phyloP scores from a whole-genome alignment of 805 yeast genomes.

The Myxozyma sirexii region DNA sequence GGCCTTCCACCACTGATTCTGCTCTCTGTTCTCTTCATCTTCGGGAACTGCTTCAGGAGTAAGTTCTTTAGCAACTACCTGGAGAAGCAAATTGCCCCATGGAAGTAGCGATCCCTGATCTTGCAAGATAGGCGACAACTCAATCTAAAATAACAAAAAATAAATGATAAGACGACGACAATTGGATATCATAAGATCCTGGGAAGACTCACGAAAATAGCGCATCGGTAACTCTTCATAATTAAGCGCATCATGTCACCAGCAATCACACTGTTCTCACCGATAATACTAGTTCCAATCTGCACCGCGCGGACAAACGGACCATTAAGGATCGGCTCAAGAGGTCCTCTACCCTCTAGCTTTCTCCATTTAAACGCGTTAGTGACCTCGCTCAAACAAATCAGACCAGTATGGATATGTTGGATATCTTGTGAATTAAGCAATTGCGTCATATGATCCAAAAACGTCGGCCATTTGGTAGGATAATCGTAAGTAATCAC shows the following conservation, averaged over 20 bases:
- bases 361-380: conserved; percentile 71
- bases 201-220: conserved; percentile 49
- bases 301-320: conserved; percentile 68
- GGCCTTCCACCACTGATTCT: conserved; percentile 68
- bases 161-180: too few relatives aligned
- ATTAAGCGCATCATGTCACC: conserved; percentile 78
- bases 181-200: too few relatives aligned
- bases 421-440: conserved; percentile 49
- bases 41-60: conserved; percentile 57
- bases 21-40: conserved; percentile 56
- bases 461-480: conserved; percentile 56
- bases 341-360: conserved; percentile 54
- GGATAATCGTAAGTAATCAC: conserved; percentile 58
- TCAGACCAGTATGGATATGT: conserved; percentile 65
- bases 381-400: conserved; percentile 69
- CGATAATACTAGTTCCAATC: conserved; percentile 61
- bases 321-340: conserved; percentile 58
- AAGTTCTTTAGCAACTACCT: conserved; percentile 59
- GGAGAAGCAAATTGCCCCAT: conserved; percentile 81
- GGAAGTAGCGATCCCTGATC: conserved; percentile 52
- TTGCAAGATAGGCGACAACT: conserved; percentile 69
- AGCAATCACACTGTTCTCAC: conserved; percentile 47
- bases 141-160: conserved; percentile 58
- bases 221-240: conserved; percentile 76
- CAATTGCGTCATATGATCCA: conserved; percentile 51